Evolutionary conservation across 129 eudicot species (phyloP).

Genomic region (Ambrosia trifida): DNA sequence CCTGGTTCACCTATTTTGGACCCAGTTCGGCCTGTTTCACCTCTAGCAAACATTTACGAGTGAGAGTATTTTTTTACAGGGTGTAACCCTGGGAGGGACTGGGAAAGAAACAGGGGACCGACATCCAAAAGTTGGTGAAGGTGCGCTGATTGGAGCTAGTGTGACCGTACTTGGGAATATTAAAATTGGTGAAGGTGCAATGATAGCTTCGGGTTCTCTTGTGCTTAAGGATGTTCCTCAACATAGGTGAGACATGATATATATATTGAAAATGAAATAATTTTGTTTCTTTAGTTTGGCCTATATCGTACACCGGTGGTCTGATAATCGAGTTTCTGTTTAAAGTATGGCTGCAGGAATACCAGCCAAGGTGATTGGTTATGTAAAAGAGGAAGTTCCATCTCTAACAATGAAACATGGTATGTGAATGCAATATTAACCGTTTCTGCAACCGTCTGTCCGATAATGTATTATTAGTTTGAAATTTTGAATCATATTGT

Average conservation of each 20-base stretch:
- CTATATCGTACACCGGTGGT: not conserved
- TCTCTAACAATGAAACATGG: slow-evolving; percentile 82
- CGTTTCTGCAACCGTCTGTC: not conserved
- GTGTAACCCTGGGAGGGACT: slow-evolving; percentile 76
- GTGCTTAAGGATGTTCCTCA: slow-evolving; percentile 73
- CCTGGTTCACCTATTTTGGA: not conserved
- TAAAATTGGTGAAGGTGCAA: slow-evolving; percentile 72
- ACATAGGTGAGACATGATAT: slow-evolving; percentile 48
- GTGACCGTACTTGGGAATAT: slow-evolving; percentile 66
- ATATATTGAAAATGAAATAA: not conserved
- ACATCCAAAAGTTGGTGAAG: slow-evolving; percentile 75
- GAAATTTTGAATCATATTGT: not conserved
- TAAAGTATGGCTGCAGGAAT: slow-evolving; percentile 73
- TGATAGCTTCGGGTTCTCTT: slow-evolving; percentile 72
- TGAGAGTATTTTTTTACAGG: slow-evolving; percentile 34
- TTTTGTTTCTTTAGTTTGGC: not conserved
- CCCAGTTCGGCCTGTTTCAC: not conserved
- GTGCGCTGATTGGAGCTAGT: slow-evolving; percentile 75
- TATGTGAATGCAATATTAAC: slow-evolving; percentile 28
- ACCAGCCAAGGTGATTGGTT: slow-evolving; percentile 71
- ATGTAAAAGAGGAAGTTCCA: slow-evolving; percentile 66
- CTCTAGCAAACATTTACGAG: not conserved
- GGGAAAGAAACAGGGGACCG: slow-evolving; percentile 74
- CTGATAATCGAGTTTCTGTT: not conserved
- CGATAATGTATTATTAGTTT: not conserved